Base-by-base conservation (phyloP, 75 land plant species). In the Selaginella tamariscina region DNA sequence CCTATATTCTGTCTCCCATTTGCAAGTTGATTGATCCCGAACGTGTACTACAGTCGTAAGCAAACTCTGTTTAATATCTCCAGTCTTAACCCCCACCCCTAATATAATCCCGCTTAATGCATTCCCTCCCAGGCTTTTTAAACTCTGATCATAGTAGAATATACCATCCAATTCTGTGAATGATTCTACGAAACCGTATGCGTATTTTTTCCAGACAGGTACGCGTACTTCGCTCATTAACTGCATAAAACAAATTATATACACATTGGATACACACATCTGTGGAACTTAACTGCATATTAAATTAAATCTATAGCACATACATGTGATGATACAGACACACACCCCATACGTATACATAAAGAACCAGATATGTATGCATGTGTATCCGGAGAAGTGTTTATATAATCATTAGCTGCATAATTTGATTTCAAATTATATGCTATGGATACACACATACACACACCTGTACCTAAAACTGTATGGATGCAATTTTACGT, bases 41-140 rank as follows among this genome's bases (percentile, higher is more conserved):
- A 0, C 65, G 31, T 22, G 74, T 65, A 44, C 55, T 63, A 15
- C 73, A 75, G 31, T 75, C 77, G 32, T 60, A 29, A 11, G 64
- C 73, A 54, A 70, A 75, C 56, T 75, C 77, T 0, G 73, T 31
- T 72, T 60, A 24, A 75, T 21, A 26, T 64, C 29, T 1, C 77
- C 77, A 66, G 70, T 55, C 65, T 75, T 75, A 32, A 75, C 33
- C 15, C 77, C 77, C 31, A 65, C 56, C 5, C 72, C 77, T 28
- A 65, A 75, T 26, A 70, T 32, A 13, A 70, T 55, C 2, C 77
- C 77, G 8, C 27, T 75, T 24, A 66, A 66, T 44, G 55, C 68
- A 23, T 68, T 62, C 29, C 32, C 29, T 15, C 32, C 31, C 22
- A 70, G 32, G 24, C 56, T 32, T 39, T 26, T 31, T 27, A 68